Conservation (phyloP, 2,329 filamentous ascomycete species). For the Aspergillus bombycis region DNA sequence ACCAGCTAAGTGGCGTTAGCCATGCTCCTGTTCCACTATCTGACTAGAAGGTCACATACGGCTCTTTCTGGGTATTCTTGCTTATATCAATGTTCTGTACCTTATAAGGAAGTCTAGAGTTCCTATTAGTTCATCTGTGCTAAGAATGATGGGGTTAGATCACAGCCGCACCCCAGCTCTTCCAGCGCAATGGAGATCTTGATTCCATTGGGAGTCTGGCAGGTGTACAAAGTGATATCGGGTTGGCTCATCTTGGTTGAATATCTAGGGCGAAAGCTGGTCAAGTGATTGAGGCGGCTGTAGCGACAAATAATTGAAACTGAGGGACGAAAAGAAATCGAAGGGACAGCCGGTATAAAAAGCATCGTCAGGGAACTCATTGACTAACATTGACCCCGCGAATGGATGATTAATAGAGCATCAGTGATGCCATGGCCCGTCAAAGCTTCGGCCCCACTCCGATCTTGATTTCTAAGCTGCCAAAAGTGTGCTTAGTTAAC, state of each 20-base stretch:
- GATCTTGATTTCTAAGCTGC: slow-evolving; percentile 16
- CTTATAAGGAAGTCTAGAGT: slow-evolving; percentile 70
- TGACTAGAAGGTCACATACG: slow-evolving; percentile 27
- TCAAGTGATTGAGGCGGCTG: not conserved
- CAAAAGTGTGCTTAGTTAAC: not conserved
- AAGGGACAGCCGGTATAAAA: not conserved
- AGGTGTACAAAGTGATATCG: slow-evolving; percentile 80
- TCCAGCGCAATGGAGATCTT: slow-evolving; percentile 86
- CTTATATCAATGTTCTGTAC: slow-evolving; percentile 70
- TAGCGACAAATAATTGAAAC: not conserved
- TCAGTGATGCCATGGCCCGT: slow-evolving; percentile 10
- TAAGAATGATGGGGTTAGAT: slow-evolving; percentile 1
- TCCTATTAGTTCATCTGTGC: slow-evolving; percentile 19
- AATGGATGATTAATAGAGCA: slow-evolving; percentile 13
- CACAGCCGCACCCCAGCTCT: slow-evolving; percentile 64
- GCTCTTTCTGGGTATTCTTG: slow-evolving; percentile 79
- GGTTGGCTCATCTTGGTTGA: slow-evolving; percentile 43
- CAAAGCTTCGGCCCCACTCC: not conserved
- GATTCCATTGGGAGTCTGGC: slow-evolving; percentile 84
- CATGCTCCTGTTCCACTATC: not conserved
- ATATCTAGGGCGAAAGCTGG: not conserved
- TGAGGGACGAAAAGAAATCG: not conserved
- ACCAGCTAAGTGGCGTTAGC: slow-evolving; percentile 60
- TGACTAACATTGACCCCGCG: not conserved
- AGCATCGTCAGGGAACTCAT: not conserved